phyloP scores from a whole-genome alignment of 2,329 filamentous ascomycete genomes.

The Fusarium subtropicale region DNA sequence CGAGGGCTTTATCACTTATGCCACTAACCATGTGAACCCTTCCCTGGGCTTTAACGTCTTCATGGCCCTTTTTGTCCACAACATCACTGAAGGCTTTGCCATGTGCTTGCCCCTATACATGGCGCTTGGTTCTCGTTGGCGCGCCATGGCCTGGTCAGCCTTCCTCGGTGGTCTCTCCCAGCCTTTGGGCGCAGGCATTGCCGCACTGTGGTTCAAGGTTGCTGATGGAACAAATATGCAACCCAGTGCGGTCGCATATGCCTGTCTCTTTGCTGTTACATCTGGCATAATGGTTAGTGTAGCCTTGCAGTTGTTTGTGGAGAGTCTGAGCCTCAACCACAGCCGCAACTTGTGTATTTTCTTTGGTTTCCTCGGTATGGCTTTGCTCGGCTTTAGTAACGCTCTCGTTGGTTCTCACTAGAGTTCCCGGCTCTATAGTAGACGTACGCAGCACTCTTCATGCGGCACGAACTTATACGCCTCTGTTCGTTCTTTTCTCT shows the following conservation, averaged over 20 bases:
- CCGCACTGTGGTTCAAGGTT: constrained; percentile 86
- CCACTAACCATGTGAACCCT: constrained; percentile 96
- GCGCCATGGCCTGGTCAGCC: constrained; percentile 86
- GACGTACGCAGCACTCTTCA: neutral
- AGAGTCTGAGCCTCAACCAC: constrained; percentile 86
- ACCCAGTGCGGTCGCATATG: constrained; percentile 73
- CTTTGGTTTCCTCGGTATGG: constrained; percentile 89
- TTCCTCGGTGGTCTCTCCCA: constrained; percentile 88
- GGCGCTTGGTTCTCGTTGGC: constrained; percentile 81
- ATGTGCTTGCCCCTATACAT: constrained; percentile 94
- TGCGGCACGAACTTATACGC: neutral
- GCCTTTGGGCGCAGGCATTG: constrained; percentile 84
- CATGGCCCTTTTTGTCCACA: constrained; percentile 95
- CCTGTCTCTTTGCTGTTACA: constrained; percentile 86
- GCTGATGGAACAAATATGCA: constrained; percentile 64
- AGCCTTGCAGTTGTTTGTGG: constrained; percentile 86
- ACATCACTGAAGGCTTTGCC: constrained; percentile 96
- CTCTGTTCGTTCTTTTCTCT: neutral
- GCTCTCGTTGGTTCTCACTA: constrained; percentile 76
- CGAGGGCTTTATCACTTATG: constrained; percentile 89
- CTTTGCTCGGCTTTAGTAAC: constrained; percentile 84
- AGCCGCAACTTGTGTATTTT: constrained; percentile 79
- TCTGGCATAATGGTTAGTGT: constrained; percentile 97
- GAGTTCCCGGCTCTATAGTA: constrained; percentile 13
- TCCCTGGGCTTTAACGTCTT: constrained; percentile 91